Percentiles rank a stretch among this genome's conserved stretches.
These are phyloP conservation scores for Flaveria robusta DNA, from an alignment of 129 eudicot genomes.

Conservation along the genomic window DNA sequence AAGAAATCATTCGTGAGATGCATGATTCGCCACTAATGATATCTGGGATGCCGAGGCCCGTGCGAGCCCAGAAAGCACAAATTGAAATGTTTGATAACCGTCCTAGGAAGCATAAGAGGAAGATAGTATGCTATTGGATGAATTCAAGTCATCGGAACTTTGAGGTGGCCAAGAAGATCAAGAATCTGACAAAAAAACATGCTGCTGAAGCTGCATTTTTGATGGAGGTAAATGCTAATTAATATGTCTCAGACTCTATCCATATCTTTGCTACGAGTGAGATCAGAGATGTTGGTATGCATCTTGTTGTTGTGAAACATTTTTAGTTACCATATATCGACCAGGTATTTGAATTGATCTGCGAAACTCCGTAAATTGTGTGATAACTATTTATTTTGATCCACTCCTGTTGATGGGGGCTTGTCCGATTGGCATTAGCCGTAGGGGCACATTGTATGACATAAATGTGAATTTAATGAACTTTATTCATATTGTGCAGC, in stretches of 20 bases:
- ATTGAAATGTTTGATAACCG: constrained; percentile 69
- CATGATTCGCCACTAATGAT: constrained; percentile 60
- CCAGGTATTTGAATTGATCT: neutral
- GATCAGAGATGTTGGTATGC: too few species aligned
- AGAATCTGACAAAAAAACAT: constrained; percentile 48
- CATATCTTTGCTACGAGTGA: too few species aligned
- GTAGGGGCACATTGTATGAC: neutral
- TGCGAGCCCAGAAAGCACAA: constrained; percentile 59
- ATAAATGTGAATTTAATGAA: neutral
- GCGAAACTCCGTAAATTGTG: neutral
- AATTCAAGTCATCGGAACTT: constrained; percentile 56
- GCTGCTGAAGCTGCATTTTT: constrained; percentile 50
- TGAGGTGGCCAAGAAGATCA: constrained; percentile 52
- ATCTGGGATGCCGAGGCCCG: constrained; percentile 95
- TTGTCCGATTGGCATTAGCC: too few species aligned
- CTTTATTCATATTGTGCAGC: constrained; percentile 35
- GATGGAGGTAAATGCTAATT: constrained; percentile 49
- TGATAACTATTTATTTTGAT: neutral
- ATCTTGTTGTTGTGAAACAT: neutral
- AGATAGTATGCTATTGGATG: constrained; percentile 56
- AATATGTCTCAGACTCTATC: too few species aligned
- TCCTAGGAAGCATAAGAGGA: constrained; percentile 55
- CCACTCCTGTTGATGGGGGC: too few species aligned
- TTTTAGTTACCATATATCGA: neutral
- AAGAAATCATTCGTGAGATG: constrained; percentile 35